These are phyloP conservation scores for Gleditsia sinensis DNA, from an alignment of 306 rosid genomes.

Conservation along the genomic window DNA sequence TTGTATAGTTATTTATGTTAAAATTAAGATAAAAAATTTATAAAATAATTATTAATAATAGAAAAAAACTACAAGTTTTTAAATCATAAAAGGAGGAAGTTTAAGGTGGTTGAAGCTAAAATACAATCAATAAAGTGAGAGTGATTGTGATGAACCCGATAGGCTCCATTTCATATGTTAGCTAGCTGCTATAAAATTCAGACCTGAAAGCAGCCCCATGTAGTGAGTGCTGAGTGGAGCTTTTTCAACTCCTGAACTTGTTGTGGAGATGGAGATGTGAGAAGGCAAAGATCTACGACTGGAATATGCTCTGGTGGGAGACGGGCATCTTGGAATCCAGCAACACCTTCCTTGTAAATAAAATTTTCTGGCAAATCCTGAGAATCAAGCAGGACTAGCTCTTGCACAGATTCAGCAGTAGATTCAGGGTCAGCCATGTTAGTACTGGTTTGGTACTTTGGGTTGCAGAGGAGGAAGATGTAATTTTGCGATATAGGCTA, in stretches of 20 bases:
- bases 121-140: not conserved
- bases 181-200: not conserved
- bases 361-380: constrained; percentile 40
- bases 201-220: constrained; percentile 57
- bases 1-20: too few species aligned
- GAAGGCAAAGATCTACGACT: constrained; percentile 34
- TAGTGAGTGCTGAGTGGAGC: constrained; percentile 36
- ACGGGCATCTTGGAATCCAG: constrained; percentile 38
- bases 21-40: too few species aligned
- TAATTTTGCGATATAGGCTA: too few species aligned
- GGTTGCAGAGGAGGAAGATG: too few species aligned
- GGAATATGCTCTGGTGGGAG: constrained; percentile 36
- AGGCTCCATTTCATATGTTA: not conserved
- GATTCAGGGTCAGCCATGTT: too few species aligned
- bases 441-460: too few species aligned
- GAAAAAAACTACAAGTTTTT: too few species aligned
- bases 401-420: constrained; percentile 44
- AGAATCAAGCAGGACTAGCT: constrained; percentile 22
- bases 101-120: too few species aligned
- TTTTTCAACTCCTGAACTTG: constrained; percentile 37
- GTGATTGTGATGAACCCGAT: not conserved
- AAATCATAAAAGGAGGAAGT: too few species aligned
- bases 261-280: constrained; percentile 22
- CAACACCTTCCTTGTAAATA: constrained; percentile 25
- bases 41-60: too few species aligned